A percentile compares a stretch with the other conserved stretches of the same genome.
Conservation (phyloP, 225 moss, liverwort and hornwort species). For the Bryoerythrophyllum caledonicum region DNA sequence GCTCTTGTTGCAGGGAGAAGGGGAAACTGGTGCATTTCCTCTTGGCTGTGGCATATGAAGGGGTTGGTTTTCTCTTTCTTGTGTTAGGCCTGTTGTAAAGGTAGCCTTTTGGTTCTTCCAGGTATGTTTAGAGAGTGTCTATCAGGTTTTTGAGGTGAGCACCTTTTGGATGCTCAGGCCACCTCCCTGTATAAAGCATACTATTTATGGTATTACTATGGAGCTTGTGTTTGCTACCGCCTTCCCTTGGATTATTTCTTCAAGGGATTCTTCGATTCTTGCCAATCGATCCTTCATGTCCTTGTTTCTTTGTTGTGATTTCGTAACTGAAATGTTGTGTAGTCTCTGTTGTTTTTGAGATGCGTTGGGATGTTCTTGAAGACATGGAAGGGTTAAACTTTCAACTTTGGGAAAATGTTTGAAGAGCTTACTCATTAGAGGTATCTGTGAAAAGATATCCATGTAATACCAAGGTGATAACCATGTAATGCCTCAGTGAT, state of each 20-base stretch:
- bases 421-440: too few species aligned
- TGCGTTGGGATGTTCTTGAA: too few species aligned
- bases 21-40: neutral
- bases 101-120: slow-evolving; percentile 11
- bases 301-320: too few species aligned
- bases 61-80: neutral
- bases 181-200: slow-evolving; percentile 11
- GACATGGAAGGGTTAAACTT: too few species aligned
- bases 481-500: too few species aligned
- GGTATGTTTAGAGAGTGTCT: slow-evolving; percentile 7
- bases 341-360: too few species aligned
- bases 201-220: neutral
- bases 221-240: neutral
- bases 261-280: too few species aligned
- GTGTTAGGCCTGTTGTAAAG: neutral
- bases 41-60: neutral
- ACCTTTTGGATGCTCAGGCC: slow-evolving; percentile 1
- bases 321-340: too few species aligned
- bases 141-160: slow-evolving; percentile 1
- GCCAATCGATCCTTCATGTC: too few species aligned
- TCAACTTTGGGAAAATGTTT: too few species aligned
- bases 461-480: too few species aligned
- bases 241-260: neutral
- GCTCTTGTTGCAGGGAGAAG: slow-evolving; percentile 16
- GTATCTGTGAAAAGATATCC: too few species aligned